A percentile compares a stretch with the other conserved stretches of the same genome.
Conservation (phyloP, 352 stramenopile species). For the Phytophthora citrophthora region DNA sequence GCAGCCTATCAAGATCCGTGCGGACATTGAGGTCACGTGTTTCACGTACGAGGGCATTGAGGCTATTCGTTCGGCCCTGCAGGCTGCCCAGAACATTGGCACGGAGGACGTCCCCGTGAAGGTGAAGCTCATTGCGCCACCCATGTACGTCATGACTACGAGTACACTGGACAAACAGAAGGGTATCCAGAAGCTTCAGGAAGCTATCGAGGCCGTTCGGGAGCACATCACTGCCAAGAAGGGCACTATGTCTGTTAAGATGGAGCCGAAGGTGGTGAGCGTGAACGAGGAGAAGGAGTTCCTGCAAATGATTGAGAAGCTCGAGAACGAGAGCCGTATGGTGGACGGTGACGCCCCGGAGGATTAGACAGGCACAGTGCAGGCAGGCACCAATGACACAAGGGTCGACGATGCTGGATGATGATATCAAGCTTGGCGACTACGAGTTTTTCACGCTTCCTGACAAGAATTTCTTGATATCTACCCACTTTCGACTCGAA, state of each 20-base stretch:
- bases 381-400: conserved; percentile 9
- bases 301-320: conserved; percentile 98
- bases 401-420: conserved; percentile 7
- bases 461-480: conserved; percentile 10
- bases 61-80: conserved; percentile 97
- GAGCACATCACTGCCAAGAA: conserved; percentile 96
- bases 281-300: conserved; percentile 99
- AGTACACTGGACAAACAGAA: conserved; percentile 98
- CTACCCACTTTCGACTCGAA: conserved; percentile 14
- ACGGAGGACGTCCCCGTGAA: conserved; percentile 95
- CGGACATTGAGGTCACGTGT: conserved; percentile 99
- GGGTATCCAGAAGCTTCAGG: conserved; percentile 96
- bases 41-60: conserved; percentile 99
- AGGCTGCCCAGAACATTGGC: conserved; percentile 84
- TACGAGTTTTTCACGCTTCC: conserved; percentile 13
- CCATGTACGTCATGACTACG: conserved; percentile 99
- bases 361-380: conserved; percentile 64
- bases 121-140: conserved; percentile 99
- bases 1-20: conserved; percentile 99
- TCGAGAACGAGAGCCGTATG: conserved; percentile 99
- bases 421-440: conserved; percentile 13
- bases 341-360: conserved; percentile 98
- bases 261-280: conserved; percentile 98
- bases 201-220: conserved; percentile 95
- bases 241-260: conserved; percentile 96